Evolutionary conservation across 169 alveolate species (phyloP).

Genomic region (Plasmodium gaboni): DNA sequence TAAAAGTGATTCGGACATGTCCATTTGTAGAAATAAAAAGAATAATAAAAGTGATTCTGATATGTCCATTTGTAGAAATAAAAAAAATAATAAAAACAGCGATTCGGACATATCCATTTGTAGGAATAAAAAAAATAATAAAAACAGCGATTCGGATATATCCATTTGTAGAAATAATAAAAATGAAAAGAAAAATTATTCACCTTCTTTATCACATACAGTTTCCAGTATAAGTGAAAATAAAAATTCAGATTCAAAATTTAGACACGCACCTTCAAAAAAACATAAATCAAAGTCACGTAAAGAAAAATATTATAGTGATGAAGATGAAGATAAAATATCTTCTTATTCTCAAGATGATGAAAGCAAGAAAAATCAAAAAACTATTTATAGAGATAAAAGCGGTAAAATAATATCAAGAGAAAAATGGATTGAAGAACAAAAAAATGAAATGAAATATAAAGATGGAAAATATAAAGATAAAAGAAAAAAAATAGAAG

Average conservation of each 20-base stretch:
- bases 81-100: background rate
- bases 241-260: background rate
- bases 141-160: background rate
- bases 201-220: background rate
- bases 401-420: constrained; percentile 70
- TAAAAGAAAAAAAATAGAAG: background rate
- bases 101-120: background rate
- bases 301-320: background rate
- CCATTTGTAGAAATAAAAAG: background rate
- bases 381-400: constrained; percentile 55
- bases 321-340: background rate
- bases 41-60: constrained; percentile 13
- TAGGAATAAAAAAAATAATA: background rate
- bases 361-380: background rate
- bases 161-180: background rate
- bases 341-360: background rate
- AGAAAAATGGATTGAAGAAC: constrained; percentile 55
- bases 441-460: constrained; percentile 8
- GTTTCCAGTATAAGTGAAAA: background rate
- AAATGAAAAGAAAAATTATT: background rate
- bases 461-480: constrained; percentile 7
- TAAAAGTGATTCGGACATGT: background rate
- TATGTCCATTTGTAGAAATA: constrained; percentile 3
- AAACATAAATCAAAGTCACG: background rate
- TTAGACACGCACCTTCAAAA: background rate